phyloP scores from a whole-genome alignment of 2,329 filamentous ascomycete genomes.

The Cryphonectria nitschkei region DNA sequence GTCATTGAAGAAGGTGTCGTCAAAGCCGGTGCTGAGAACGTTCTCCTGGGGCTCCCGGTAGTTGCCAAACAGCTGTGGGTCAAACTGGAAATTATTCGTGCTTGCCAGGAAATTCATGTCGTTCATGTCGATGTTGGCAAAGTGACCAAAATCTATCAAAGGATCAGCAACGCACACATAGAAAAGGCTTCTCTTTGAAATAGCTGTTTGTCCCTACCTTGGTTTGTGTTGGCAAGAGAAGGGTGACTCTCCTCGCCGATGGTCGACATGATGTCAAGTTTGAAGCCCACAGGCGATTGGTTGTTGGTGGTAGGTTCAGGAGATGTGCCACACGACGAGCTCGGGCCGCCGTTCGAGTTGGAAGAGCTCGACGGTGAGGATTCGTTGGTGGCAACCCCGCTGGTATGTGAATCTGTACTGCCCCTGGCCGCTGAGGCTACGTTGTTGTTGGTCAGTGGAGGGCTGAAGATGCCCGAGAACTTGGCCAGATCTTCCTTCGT shows the following conservation, averaged over 20 bases:
- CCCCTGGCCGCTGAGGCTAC: slow-evolving; percentile 49
- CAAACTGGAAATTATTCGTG: slow-evolving; percentile 84
- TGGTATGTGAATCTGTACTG: slow-evolving; percentile 57
- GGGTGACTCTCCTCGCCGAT: slow-evolving; percentile 67
- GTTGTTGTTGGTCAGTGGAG: slow-evolving; percentile 51
- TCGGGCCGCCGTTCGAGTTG: slow-evolving; percentile 61
- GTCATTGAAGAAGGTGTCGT: slow-evolving; percentile 71
- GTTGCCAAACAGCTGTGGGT: slow-evolving; percentile 87
- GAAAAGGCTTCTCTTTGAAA: no score
- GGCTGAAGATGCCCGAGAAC: slow-evolving; percentile 63
- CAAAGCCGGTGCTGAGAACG: slow-evolving; percentile 72
- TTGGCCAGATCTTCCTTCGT: slow-evolving; percentile 57
- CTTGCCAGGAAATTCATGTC: slow-evolving; percentile 74
- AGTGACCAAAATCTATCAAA: slow-evolving; percentile 43
- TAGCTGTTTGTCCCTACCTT: slow-evolving; percentile 34
- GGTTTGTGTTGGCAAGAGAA: slow-evolving; percentile 53
- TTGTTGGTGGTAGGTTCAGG: slow-evolving; percentile 69
- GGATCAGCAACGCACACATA: slow-evolving; percentile 25
- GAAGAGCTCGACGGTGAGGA: slow-evolving; percentile 69
- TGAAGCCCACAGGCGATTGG: slow-evolving; percentile 70
- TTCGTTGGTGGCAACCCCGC: slow-evolving; percentile 56
- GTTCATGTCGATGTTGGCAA: slow-evolving; percentile 51
- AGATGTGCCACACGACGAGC: slow-evolving; percentile 74
- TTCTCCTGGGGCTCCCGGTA: slow-evolving; percentile 91
- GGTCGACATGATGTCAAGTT: slow-evolving; percentile 66